Evolutionary conservation across 148 eudicot species (phyloP), one percentile per base, ranked within the genome.

Genomic region (Euryodendron excelsum): DNA sequence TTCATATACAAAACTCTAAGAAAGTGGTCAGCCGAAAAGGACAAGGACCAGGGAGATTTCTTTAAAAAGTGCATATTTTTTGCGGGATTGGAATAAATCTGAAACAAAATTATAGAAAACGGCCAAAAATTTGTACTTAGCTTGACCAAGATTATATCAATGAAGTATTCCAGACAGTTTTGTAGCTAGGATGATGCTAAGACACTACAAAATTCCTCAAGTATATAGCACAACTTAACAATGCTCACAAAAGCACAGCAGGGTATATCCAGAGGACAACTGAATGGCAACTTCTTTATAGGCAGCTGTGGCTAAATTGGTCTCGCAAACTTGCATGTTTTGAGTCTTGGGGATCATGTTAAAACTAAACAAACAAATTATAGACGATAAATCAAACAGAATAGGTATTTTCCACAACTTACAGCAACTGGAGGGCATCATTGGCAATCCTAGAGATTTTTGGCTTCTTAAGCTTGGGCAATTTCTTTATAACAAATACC

Each of bases 381-480:
- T 33, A 65, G 25, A 34, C 34, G 23, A 2, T 13, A 65, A 65
- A 17, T 34, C 69, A 65, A 65, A 65, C 45, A 65, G 45, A 64
- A 65, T 10, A 62, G 36, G 21, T 20, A 36, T 65, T 64, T 64
- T 20, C 9, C 45, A 6, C 12, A 65, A 44, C 39, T 31, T 37
- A 63, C 33, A 65, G 17, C 15, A 33, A 36, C 69, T 65, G 69
- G 27, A 36, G 69, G 18, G 69, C 69, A 8, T 11, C 27, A 65
- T 36, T 65, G 45, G 45, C 13, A 65, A 65, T n/a, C 18, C 34
- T 9, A n/a, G 34, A 34, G 44, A 47, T 60, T 68, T 53, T 52
- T 45, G 56, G 67, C 78, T 65, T 65, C 56, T 39, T n/a, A 30
- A 28, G 33, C 50, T 65, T 59, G 47, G 69, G 34, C 37, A 79